Evolutionary conservation across 768 basidiomycete species (phyloP).

Genomic region (Calocybe indica): DNA sequence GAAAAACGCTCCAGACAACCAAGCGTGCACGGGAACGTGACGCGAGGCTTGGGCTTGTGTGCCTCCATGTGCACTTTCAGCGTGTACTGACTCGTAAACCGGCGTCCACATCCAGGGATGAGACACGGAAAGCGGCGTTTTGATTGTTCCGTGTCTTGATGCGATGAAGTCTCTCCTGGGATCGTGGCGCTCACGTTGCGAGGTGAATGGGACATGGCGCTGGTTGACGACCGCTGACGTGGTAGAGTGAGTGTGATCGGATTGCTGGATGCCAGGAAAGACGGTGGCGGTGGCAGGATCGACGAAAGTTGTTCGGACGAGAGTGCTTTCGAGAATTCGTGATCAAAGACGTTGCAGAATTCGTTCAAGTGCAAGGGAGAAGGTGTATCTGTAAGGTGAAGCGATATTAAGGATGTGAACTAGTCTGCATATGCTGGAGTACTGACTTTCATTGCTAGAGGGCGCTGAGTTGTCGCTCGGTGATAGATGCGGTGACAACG

Average conservation of each 20-base stretch:
- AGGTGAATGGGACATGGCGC: slow-evolving; percentile 4
- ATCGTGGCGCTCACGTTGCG: slow-evolving; percentile 5
- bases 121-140: slow-evolving; percentile 43
- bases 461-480: not conserved
- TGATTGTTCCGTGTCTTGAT: too few relatives aligned
- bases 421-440: too few relatives aligned
- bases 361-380: slow-evolving; percentile 27
- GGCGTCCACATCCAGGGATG: slow-evolving; percentile 38
- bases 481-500: not conserved
- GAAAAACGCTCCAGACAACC: slow-evolving; percentile 52
- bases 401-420: slow-evolving; percentile 3
- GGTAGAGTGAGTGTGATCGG: slow-evolving; percentile 1
- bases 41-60: slow-evolving; percentile 45
- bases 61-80: slow-evolving; percentile 50
- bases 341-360: slow-evolving; percentile 25
- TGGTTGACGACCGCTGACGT: slow-evolving; percentile 4
- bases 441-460: too few relatives aligned
- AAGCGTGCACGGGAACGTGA: slow-evolving; percentile 43
- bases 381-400: slow-evolving; percentile 16
- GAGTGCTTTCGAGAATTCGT: slow-evolving; percentile 22
- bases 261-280: too few relatives aligned
- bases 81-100: slow-evolving; percentile 50
- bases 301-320: slow-evolving; percentile 16
- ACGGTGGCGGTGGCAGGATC: slow-evolving; percentile 3
- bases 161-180: slow-evolving; percentile 17